These are phyloP conservation scores for Beauveria bassiana DNA, from an alignment of 2,329 filamentous ascomycete genomes.

Conservation along the genomic window DNA sequence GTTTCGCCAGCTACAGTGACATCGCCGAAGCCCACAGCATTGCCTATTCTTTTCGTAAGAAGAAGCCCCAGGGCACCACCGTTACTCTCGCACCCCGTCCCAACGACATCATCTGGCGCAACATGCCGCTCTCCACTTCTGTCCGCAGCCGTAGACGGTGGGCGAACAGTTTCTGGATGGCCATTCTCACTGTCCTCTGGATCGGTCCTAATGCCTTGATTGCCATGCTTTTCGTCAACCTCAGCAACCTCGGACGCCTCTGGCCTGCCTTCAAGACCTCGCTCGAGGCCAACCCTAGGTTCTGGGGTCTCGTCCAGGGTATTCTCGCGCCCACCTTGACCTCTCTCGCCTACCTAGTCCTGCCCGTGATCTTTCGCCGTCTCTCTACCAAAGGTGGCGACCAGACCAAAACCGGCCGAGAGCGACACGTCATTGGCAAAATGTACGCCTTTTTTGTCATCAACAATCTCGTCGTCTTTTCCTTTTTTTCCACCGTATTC, in stretches of 20 bases:
- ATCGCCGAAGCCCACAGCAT: conserved; percentile 84
- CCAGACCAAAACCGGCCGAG: conserved; percentile 82
- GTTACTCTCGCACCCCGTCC: conserved; percentile 76
- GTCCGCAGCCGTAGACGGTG: conserved; percentile 65
- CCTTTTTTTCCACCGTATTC: conserved; percentile 80
- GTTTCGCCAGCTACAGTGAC: conserved; percentile 87
- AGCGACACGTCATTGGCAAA: conserved; percentile 83
- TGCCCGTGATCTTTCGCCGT: conserved; percentile 86
- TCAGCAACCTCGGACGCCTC: conserved; percentile 69
- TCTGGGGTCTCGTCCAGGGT: conserved; percentile 89
- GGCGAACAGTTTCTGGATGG: conserved; percentile 78
- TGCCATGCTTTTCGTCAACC: conserved; percentile 83
- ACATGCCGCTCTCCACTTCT: conserved; percentile 64
- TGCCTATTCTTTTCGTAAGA: conserved; percentile 72
- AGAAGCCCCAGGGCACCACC: conserved; percentile 70
- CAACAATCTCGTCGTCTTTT: conserved; percentile 94
- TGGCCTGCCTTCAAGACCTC: conserved; percentile 68
- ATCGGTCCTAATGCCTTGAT: conserved; percentile 90
- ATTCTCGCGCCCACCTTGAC: conserved; percentile 80
- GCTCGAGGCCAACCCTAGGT: conserved; percentile 52
- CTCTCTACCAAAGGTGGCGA: conserved; percentile 79
- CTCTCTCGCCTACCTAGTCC: conserved; percentile 76
- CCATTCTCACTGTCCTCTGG: conserved; percentile 74
- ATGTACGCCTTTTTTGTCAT: conserved; percentile 95
- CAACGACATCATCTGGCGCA: conserved; percentile 93